Evolutionary conservation across 306 rosid species (phyloP), one percentile per base, ranked within the genome.

Genomic region (Pterocarpus santalinus): DNA sequence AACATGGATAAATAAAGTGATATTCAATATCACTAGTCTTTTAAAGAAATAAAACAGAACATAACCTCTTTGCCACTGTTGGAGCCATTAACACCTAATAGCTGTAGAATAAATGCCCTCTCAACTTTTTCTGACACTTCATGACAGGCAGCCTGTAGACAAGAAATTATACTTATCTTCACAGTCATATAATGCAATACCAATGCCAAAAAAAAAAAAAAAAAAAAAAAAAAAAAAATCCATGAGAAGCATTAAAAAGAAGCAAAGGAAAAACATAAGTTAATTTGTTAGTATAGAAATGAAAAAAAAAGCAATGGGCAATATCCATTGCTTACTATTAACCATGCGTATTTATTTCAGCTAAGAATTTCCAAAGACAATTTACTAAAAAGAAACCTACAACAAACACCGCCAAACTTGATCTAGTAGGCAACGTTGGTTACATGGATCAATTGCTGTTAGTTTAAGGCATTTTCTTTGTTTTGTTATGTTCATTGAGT

Each of bases 51-150:
- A 76, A 83, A 78, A 61, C 39, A 75, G 79, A 39, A 76, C 36
- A 85, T 72, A 74, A 95, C 99, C 99, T 95, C 98, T 84, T 90
- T 88, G 83, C 91, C 85, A 61, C 79, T 82, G 72, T 79, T 81
- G 56, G 90, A 82, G 68, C 78, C 85, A 78, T 92, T 94, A 82
- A 88, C 73, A n/a, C 86, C 86, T 16, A 88, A 72, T 56, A 96
- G 90, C 87, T 87, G 97, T 44, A 96, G 88, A 82, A 94, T 67
- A 86, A 96, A 94, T n/a, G 93, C 93, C 86, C 93, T 92, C 89
- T 93, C 99, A 81, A 68, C 83, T 57, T 89, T 87, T 77, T 88
- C 95, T 69, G 90, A 93, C 79, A 86, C 94, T 60, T 89, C 95
- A 56, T 88, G 79, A 72, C 95, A 90, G 30, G 95, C 89, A 73